Percentiles rank a stretch among this genome's conserved stretches.
phyloP scores from a whole-genome alignment of 306 rosid species.

The Aeschynomene evenia region DNA sequence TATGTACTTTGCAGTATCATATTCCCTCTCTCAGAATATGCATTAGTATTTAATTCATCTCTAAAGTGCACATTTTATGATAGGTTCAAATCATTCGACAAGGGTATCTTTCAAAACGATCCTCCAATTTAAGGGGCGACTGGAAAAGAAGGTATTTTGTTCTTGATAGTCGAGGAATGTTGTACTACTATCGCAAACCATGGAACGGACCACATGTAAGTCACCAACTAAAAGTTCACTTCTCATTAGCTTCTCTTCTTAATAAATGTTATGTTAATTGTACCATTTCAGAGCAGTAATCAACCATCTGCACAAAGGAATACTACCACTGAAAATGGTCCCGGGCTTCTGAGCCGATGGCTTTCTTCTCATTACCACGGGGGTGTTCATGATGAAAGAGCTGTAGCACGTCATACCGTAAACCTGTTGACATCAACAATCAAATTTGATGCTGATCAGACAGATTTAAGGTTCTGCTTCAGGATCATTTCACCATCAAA shows the following conservation, averaged over 20 bases:
- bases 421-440: slow-evolving; percentile 79
- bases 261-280: slow-evolving; percentile 31
- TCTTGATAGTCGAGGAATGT: slow-evolving; percentile 79
- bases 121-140: slow-evolving; percentile 84
- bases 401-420: slow-evolving; percentile 69
- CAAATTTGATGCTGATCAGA: slow-evolving; percentile 76
- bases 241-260: slow-evolving; percentile 28
- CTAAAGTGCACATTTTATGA: slow-evolving; percentile 18
- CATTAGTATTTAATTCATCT: slow-evolving; percentile 10
- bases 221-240: slow-evolving; percentile 37
- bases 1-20: slow-evolving; percentile 7
- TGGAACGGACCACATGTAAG: slow-evolving; percentile 64
- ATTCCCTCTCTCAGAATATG: slow-evolving; percentile 2
- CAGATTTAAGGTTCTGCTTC: slow-evolving; percentile 88
- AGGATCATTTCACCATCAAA: slow-evolving; percentile 76
- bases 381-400: slow-evolving; percentile 72
- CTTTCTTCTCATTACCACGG: slow-evolving; percentile 82
- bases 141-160: slow-evolving; percentile 91
- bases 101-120: slow-evolving; percentile 86
- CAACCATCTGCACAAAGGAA: slow-evolving; percentile 58
- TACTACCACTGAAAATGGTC: slow-evolving; percentile 52
- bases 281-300: slow-evolving; percentile 47
- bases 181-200: slow-evolving; percentile 83
- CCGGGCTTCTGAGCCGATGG: slow-evolving; percentile 74
- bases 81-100: slow-evolving; percentile 82